Evolutionary conservation across 2,329 filamentous ascomycete genomes (phyloP), one percentile per base, ranked within the genome.

Genomic region (Colletotrichum siamense): DNA sequence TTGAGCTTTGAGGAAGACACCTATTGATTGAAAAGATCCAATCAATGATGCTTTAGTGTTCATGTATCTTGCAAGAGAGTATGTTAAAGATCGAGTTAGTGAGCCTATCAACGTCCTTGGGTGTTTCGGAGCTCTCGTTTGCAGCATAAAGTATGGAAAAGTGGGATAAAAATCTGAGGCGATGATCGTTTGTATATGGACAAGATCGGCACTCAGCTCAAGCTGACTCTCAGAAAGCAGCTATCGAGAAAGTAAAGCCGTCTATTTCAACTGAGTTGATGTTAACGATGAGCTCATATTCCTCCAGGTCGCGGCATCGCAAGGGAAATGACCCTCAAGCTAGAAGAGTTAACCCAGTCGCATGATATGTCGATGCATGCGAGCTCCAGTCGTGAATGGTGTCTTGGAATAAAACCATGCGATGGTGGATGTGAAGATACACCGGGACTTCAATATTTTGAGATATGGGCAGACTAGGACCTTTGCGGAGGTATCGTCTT

Each of bases 281-380:
- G 18, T 18, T 44, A n/a, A 18, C 8, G 18, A 44, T 44, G 5
- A n/a, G 39, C 16, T n/a, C 0, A n/a, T n/a, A n/a, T 44, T 44
- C 39, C 16, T n/a, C 8, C 0, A 44, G 39, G 16, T 44, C 8
- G 39, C 16, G 8, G 39, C 16, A 44, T 10, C 5, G 18, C 5
- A 44, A 44, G 39, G 5, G 18, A 10, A 44, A 44, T 12, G 5
- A 44, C 18, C 18, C 39, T 44, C 1, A 44, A n/a, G 18, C 39
- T 44, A 44, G 39, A n/a, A 44, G 39, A 44, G 3, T 44, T n/a
- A n/a, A 5, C 1, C 18, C 5, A 12, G 9, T 44, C 5, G 5
- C 9, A 44, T n/a, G 9, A n/a, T 44, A 44, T 18, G 5, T n/a
- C 0, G 1, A 44, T n/a, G 1, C 5, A n/a, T 1, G 9, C 18